Conservation (phyloP, 139 green algal genomes). For the Limnomonas spitsbergensis region DNA sequence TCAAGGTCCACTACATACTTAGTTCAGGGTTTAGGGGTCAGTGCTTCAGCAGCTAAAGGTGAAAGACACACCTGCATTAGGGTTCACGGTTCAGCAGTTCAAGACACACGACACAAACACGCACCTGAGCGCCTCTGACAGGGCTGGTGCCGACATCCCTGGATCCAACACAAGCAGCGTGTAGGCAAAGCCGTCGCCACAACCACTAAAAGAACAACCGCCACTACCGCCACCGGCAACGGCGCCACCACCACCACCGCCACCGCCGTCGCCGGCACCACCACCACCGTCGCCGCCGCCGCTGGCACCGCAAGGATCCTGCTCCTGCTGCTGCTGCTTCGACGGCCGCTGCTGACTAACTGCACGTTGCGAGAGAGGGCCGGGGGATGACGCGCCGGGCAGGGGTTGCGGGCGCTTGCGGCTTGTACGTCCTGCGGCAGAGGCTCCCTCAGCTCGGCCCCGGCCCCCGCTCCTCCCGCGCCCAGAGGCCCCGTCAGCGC, state of each 20-base stretch:
- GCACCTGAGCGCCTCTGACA: constrained; percentile 23
- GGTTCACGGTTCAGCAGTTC: no score
- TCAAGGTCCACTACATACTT: no score
- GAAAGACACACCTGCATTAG: no score
- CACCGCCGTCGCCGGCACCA: not conserved
- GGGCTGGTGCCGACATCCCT: not conserved
- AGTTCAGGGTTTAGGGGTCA: no score
- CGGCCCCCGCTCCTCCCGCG: not conserved
- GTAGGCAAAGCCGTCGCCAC: constrained; percentile 13
- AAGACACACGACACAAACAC: no score
- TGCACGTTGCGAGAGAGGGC: no score
- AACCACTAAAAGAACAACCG: not conserved
- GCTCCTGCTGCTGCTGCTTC: not conserved
- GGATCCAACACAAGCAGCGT: constrained; percentile 48
- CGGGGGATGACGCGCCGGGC: no score
- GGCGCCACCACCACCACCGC: not conserved
- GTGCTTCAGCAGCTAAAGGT: no score
- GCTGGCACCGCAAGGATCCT: not conserved
- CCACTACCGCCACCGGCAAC: not conserved
- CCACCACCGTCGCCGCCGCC: not conserved
- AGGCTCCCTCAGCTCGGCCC: not conserved
- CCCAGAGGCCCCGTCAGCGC: not conserved
- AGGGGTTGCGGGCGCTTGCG: not conserved
- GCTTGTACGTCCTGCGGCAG: not conserved
- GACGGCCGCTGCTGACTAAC: not conserved